These are phyloP conservation scores for Lipomyces yamadae DNA, from an alignment of 805 yeast species.

Conservation along the genomic window DNA sequence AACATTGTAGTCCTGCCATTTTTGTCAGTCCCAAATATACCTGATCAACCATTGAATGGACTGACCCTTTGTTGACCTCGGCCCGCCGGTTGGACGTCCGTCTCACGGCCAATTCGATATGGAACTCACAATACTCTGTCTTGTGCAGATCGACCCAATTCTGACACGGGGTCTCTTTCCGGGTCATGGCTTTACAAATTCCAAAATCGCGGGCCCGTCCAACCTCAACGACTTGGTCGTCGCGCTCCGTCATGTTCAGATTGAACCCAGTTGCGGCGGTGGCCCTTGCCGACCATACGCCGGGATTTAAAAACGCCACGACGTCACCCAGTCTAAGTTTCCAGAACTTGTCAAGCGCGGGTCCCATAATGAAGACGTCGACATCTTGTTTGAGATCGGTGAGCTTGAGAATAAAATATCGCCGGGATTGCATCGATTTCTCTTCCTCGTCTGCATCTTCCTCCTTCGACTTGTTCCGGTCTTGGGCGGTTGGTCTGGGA, in stretches of 20 bases:
- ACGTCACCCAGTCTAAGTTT: slow-evolving; percentile 76
- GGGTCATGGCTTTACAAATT: slow-evolving; percentile 59
- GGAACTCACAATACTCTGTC: slow-evolving; percentile 70
- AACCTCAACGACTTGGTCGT: slow-evolving; percentile 66
- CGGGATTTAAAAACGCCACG: slow-evolving; percentile 76
- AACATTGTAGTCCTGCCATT: slow-evolving; percentile 13
- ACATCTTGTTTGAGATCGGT: slow-evolving; percentile 70
- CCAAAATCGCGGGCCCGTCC: slow-evolving; percentile 75
- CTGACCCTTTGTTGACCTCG: slow-evolving; percentile 61
- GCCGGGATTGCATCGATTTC: slow-evolving; percentile 4
- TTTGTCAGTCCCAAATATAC: background rate
- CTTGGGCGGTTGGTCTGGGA: background rate
- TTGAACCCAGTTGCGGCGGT: slow-evolving; percentile 54
- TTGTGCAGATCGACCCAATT: slow-evolving; percentile 62
- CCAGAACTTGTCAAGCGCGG: slow-evolving; percentile 72
- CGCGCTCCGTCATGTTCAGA: slow-evolving; percentile 57
- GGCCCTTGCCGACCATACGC: slow-evolving; percentile 47
- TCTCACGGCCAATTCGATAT: slow-evolving; percentile 61
- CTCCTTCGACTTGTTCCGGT: background rate
- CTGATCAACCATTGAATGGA: background rate
- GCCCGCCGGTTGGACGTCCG: slow-evolving; percentile 65
- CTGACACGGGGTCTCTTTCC: slow-evolving; percentile 59
- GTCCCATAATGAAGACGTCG: slow-evolving; percentile 66
- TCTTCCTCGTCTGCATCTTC: slow-evolving; percentile 9
- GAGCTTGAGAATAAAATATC: slow-evolving; percentile 62